Conservation (phyloP, 768 basidiomycete species). For the Russula sp. region DNA sequence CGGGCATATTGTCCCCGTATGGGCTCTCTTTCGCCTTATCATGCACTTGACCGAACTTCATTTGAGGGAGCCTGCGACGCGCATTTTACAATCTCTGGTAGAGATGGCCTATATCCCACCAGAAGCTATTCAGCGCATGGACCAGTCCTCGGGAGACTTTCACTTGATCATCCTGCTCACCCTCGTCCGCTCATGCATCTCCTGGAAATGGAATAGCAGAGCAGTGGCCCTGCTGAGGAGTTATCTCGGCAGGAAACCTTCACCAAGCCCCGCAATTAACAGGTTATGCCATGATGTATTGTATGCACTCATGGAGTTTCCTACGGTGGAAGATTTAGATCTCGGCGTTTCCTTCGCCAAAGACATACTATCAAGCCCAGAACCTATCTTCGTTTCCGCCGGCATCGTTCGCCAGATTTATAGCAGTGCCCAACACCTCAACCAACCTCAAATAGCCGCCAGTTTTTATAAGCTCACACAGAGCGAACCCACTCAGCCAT, state of each 20-base stretch:
- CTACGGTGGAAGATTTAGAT: constrained; percentile 37
- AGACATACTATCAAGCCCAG: constrained; percentile 36
- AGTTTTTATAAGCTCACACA: constrained; percentile 49
- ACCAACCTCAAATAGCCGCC: constrained; percentile 40
- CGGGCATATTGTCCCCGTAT: constrained; percentile 32
- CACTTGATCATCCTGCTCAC: constrained; percentile 48
- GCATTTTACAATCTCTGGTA: constrained; percentile 51
- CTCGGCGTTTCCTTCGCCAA: constrained; percentile 45
- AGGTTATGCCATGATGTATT: constrained; percentile 46
- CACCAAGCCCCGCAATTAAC: constrained; percentile 33
- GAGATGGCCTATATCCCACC: constrained; percentile 46
- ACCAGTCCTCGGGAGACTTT: constrained; percentile 43
- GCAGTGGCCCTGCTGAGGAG: constrained; percentile 43
- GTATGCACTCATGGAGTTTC: constrained; percentile 25
- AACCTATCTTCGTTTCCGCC: constrained; percentile 42
- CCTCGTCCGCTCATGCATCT: constrained; percentile 50
- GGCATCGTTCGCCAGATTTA: constrained; percentile 41
- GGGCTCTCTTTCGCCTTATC: constrained; percentile 44
- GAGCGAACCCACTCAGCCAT: constrained; percentile 34
- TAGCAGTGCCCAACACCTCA: constrained; percentile 19
- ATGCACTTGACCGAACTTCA: constrained; percentile 42
- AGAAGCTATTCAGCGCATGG: constrained; percentile 44
- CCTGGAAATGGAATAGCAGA: constrained; percentile 52
- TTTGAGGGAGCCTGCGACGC: constrained; percentile 41
- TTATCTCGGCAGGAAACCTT: constrained; percentile 33